Conservation (phyloP, 306 rosid genomes). For the Pterocarpus santalinus region DNA sequence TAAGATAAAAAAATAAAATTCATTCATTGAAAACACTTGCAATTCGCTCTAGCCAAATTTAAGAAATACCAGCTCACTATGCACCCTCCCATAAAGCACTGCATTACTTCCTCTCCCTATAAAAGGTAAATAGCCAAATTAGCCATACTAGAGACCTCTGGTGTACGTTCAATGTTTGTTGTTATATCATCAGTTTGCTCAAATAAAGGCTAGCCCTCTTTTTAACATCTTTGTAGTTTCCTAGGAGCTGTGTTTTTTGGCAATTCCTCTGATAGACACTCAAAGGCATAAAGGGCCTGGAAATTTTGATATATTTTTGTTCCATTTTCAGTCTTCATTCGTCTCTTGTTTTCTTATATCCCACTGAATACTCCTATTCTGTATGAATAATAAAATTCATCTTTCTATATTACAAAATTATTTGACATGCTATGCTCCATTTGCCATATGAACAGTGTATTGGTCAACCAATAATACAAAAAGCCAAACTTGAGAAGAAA, state of each 20-base stretch:
- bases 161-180: background rate
- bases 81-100: background rate
- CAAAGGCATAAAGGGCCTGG: background rate
- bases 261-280: background rate
- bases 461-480: background rate
- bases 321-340: background rate
- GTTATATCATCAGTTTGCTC: background rate
- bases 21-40: background rate
- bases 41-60: background rate
- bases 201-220: background rate
- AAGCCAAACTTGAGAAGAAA: background rate
- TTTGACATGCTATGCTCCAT: background rate
- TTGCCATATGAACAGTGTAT: background rate
- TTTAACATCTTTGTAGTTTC: background rate
- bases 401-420: conserved; percentile 2
- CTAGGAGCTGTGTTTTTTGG: conserved; percentile 5
- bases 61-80: background rate
- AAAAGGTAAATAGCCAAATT: background rate
- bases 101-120: conserved; percentile 2
- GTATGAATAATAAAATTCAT: conserved; percentile 11
- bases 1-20: background rate
- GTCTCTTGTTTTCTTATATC: background rate
- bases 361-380: conserved; percentile 9
- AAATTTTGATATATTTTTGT: background rate
- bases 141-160: background rate